Base-by-base conservation (phyloP, 805 yeast genomes). In the Ogataea populi-albae region DNA sequence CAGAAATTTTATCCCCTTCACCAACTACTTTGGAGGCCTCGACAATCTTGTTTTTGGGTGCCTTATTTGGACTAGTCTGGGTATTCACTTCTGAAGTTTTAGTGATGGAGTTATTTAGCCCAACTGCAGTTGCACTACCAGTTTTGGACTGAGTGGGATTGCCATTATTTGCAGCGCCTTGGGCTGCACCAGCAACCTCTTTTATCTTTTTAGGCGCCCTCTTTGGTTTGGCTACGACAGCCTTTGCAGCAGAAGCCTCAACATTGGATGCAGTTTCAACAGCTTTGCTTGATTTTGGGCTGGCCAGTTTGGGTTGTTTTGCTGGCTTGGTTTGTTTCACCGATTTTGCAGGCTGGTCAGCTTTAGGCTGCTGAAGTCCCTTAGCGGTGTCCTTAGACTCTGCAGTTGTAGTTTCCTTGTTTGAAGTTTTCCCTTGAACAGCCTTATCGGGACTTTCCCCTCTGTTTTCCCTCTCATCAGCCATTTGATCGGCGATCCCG, bases 251-350 rank as follows among this genome's bases (percentile, higher is more conserved):
- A 22, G 23, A 22, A 9, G 9, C 23, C 23, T 9, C 32, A 8
- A 30, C n/a, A 16, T 29, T 49, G 5, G 61, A 52, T 1, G 63
- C 59, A 23, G 49, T 45, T 36, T 43, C 52, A 10, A 61, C 62
- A n/a, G 59, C 61, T 32, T 35, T 43, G 21, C 60, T 53, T 23
- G 55, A 50, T 5, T 21, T 20, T 16, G 8, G 7, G 6, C 17
- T 23, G 6, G 19, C 26, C 6, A 6, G 14, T 26, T 26, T 18
- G 10, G 21, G 19, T n/a, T 8, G 17, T 10, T 25, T 16, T 28
- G 11, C 22, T 16, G 15, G 12, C 21, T 10, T 11, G 3, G 20
- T 17, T 23, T 28, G 10, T 20, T 16, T 14, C 3, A 21, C 12
- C 3, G 22, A 4, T 4, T 6, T 26, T n/a, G n/a, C n/a, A n/a